Conservation (phyloP, 2,329 filamentous ascomycete species). For the Gnomoniopsis smithogilvyi region DNA sequence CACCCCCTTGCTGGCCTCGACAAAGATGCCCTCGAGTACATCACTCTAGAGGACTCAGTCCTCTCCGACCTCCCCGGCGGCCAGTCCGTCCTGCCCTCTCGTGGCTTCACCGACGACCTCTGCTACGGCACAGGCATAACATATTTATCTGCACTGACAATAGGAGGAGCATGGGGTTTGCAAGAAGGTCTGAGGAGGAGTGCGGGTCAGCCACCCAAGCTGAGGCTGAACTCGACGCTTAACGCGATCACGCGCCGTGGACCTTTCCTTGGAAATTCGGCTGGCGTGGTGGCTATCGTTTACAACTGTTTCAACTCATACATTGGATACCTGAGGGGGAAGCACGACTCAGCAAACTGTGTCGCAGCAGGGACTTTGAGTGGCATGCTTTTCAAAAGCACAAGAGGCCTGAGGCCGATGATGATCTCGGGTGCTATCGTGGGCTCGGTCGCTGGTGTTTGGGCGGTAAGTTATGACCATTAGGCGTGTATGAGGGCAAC, state of each 20-base stretch:
- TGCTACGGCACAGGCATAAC: slow-evolving; percentile 97
- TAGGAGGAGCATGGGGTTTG: slow-evolving; percentile 90
- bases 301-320: slow-evolving; percentile 93
- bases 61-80: slow-evolving; percentile 83
- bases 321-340: slow-evolving; percentile 74
- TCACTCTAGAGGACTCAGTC: slow-evolving; percentile 87
- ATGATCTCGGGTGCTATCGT: slow-evolving; percentile 91
- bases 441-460: slow-evolving; percentile 76
- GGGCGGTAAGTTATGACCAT: slow-evolving; percentile 70
- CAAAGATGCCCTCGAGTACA: slow-evolving; percentile 90
- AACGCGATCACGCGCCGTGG: slow-evolving; percentile 92
- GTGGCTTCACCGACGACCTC: slow-evolving; percentile 96
- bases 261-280: slow-evolving; percentile 93
- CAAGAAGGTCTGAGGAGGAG: slow-evolving; percentile 83
- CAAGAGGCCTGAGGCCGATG: slow-evolving; percentile 85
- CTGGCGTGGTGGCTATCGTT: slow-evolving; percentile 90
- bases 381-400: slow-evolving; percentile 96
- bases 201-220: slow-evolving; percentile 76
- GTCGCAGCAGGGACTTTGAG: slow-evolving; percentile 81
- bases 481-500: not conserved
- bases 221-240: slow-evolving; percentile 89
- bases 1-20: slow-evolving; percentile 93
- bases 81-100: slow-evolving; percentile 85
- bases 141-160: slow-evolving; percentile 79
- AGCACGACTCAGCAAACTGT: slow-evolving; percentile 88